Conservation (phyloP, 78 protist genomes). For the Anaeramoeba flamelloides region DNA sequence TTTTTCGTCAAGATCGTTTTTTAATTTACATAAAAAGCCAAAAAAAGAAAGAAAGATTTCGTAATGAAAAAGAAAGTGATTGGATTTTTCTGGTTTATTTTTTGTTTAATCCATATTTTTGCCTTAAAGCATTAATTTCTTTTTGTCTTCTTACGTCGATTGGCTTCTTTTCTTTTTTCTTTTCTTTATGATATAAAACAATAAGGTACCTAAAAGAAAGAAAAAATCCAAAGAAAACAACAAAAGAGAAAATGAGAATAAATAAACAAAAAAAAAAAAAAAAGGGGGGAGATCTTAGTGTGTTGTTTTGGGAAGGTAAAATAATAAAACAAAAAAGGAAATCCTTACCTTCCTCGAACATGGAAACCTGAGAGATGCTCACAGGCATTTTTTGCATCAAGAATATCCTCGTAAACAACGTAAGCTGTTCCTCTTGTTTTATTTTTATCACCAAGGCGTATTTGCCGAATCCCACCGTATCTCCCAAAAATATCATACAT, state of each 20-base stretch:
- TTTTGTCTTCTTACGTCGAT: slow-evolving; percentile 26
- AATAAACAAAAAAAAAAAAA: too few species aligned
- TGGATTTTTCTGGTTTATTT: too few species aligned
- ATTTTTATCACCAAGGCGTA: slow-evolving; percentile 60
- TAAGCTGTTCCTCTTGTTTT: slow-evolving; percentile 86
- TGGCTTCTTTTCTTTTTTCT: slow-evolving; percentile 33
- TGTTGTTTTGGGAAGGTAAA: too few species aligned
- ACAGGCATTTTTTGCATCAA: slow-evolving; percentile 86
- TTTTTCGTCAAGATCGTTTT: too few species aligned
- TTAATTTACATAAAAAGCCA: too few species aligned
- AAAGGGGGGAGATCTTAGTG: too few species aligned
- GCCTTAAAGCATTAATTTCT: slow-evolving; percentile 17
- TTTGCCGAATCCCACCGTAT: slow-evolving; percentile 83
- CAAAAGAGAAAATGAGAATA: too few species aligned
- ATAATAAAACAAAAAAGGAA: too few species aligned
- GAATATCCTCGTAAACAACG: slow-evolving; percentile 88
- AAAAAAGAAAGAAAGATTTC: too few species aligned
- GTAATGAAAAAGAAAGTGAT: too few species aligned
- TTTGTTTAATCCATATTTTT: background rate
- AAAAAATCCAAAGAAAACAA: too few species aligned
- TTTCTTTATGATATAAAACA: slow-evolving; percentile 58
- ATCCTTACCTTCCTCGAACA: slow-evolving; percentile 68
- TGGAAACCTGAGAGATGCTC: slow-evolving; percentile 81
- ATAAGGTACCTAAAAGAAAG: too few species aligned
- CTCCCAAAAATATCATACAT: slow-evolving; percentile 88